A percentile compares a stretch with the other conserved stretches of the same genome.
phyloP scores from a whole-genome alignment of 179 eudicot species.

The Monotropa hypopitys region DNA sequence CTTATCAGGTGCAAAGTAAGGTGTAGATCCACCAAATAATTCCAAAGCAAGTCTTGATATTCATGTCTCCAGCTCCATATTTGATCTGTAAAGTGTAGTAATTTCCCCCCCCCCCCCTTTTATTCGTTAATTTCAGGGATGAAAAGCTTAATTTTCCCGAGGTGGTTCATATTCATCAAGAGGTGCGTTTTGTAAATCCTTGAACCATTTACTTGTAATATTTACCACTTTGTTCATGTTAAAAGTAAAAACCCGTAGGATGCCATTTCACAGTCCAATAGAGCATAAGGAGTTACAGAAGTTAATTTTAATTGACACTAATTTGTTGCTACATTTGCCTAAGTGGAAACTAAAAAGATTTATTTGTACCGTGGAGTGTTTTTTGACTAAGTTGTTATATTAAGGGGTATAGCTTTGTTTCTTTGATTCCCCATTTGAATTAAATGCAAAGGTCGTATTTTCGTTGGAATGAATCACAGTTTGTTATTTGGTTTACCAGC shows the following conservation, averaged over 20 bases:
- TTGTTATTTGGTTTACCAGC: conserved; percentile 27
- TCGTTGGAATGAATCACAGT: neutral
- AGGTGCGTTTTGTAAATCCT: conserved; percentile 31
- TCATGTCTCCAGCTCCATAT: neutral
- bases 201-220: neutral
- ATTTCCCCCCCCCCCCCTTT: too few relatives aligned
- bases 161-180: conserved; percentile 56
- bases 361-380: neutral
- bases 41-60: neutral
- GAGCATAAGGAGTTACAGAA: neutral
- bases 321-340: neutral
- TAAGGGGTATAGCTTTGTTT: neutral
- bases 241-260: neutral
- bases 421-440: neutral
- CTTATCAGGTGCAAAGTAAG: neutral
- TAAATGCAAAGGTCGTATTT: too few relatives aligned
- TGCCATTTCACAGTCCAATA: neutral
- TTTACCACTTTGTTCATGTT: neutral
- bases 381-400: neutral
- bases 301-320: neutral
- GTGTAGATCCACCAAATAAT: neutral
- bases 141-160: conserved; percentile 75
- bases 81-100: neutral
- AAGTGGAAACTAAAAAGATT: neutral
- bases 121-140: conserved; percentile 37